phyloP scores from a whole-genome alignment of 2,329 filamentous ascomycete species.

The Fusarium sp. region DNA sequence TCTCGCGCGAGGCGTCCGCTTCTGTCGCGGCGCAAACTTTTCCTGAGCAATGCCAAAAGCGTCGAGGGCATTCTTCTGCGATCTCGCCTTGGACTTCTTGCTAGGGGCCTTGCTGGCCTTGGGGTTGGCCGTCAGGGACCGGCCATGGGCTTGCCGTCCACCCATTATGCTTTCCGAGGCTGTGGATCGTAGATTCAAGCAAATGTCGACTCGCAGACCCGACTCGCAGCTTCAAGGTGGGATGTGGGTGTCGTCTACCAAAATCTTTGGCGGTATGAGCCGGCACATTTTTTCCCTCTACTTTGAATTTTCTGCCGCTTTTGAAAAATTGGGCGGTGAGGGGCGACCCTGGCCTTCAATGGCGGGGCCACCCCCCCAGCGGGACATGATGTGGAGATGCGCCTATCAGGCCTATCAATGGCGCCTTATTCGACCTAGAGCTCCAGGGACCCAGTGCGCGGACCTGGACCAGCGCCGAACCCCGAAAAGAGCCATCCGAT shows the following conservation, averaged over 20 bases:
- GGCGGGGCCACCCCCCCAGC: conserved; percentile 47
- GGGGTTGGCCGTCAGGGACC: conserved; percentile 62
- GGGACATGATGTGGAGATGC: conserved; percentile 30
- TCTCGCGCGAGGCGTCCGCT: conserved; percentile 65
- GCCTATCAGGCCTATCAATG: conserved; percentile 57
- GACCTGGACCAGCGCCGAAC: conserved; percentile 34
- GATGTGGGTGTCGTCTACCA: background rate
- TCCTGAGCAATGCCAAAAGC: conserved; percentile 72
- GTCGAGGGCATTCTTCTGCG: conserved; percentile 68
- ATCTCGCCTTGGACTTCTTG: conserved; percentile 65
- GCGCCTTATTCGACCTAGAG: conserved; percentile 35
- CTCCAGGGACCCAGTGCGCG: conserved; percentile 16
- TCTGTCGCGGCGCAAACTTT: conserved; percentile 64
- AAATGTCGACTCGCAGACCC: conserved; percentile 38
- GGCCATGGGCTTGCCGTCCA: conserved; percentile 72
- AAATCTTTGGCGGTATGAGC: background rate
- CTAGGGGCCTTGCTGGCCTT: conserved; percentile 50
- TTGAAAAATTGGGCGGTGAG: conserved; percentile 48
- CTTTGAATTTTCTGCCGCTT: conserved; percentile 46
- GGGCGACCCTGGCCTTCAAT: conserved; percentile 18
- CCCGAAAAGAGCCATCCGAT: conserved; percentile 41
- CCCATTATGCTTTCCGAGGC: conserved; percentile 61
- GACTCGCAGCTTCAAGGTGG: conserved; percentile 16
- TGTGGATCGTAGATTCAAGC: conserved; percentile 11
- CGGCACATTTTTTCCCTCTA: conserved; percentile 36